Base-by-base conservation (phyloP, 2,329 filamentous ascomycete genomes). In the Eutypa lata region DNA sequence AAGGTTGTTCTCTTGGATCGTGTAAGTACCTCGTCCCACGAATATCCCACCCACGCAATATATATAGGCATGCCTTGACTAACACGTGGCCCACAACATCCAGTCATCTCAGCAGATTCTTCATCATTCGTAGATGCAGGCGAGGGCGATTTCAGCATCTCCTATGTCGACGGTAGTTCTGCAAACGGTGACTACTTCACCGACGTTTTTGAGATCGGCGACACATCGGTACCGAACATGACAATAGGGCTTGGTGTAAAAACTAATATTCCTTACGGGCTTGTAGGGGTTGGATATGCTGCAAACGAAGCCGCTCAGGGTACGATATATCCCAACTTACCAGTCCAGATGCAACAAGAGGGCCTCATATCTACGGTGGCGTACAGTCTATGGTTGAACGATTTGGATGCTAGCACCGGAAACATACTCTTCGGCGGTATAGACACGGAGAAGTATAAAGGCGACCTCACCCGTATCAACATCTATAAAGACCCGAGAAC, bases 371-470 rank as follows among this genome's bases (percentile, higher is more conserved):
- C 82, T 56, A 81, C 80, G 11, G 80, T 83, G 40, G 86, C 87
- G 2, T 91, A 89, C 70, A 90, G 86, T 53, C 70, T 91, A 21
- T 90, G 86, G 86, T 73, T 83, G 51, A 83, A 83, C 58, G 80
- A 83, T 50, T 67, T 81, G 10, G 76, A 75, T 53, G 71, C 88
- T 0, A 84, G 78, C 54, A 85, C 79, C 1, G 90, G 90, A 35
- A 87, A 75, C 60, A 86, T 93, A 54, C 74, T 93, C 1, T 94
- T 93, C 60, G 90, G 90, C 38, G 90, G 88, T n/a, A 83, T 92
- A 53, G 89, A 93, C 66, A 89, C 83, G 0, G 81, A 79, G 54
- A 92, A 92, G 66, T 94, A 84, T 70, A 67, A 76, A 0, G 89
- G 88, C 47, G 68, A 80, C 2, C 75, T 92, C 31, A 76, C 78